These are phyloP conservation scores for Arabis hirsuta DNA, from an alignment of 345 rosid species.

Conservation along the genomic window DNA sequence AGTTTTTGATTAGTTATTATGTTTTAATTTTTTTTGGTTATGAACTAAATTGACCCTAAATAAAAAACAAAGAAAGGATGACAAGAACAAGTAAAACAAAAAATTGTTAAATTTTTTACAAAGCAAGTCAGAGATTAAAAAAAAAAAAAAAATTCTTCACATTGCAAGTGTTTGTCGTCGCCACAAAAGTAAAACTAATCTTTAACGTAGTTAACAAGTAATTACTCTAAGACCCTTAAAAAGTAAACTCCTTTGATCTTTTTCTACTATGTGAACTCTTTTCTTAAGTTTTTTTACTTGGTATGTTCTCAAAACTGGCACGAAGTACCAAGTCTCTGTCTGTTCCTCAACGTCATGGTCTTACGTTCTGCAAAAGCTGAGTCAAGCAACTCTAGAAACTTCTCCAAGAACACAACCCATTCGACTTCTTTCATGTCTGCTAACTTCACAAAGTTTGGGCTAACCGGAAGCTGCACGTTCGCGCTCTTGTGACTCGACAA, in stretches of 20 bases:
- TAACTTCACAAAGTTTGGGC: constrained; percentile 56
- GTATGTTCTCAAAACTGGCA: constrained; percentile 60
- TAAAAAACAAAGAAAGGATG: neutral
- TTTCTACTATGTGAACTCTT: constrained; percentile 15
- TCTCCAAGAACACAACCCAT: constrained; percentile 58
- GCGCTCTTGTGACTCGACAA: constrained; percentile 49
- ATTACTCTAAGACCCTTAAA: constrained; percentile 1
- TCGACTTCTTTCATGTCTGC: constrained; percentile 55
- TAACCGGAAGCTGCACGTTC: constrained; percentile 51
- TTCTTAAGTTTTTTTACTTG: neutral
- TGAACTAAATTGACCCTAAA: too few relatives aligned
- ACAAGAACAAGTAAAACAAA: neutral
- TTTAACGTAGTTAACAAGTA: constrained; percentile 28
- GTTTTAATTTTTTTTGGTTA: too few relatives aligned
- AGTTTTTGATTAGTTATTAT: too few relatives aligned
- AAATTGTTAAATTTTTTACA: neutral
- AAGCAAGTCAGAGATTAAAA: neutral
- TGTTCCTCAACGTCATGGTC: constrained; percentile 48
- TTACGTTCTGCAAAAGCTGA: constrained; percentile 54
- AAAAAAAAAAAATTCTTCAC: neutral
- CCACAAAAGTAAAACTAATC: constrained; percentile 29
- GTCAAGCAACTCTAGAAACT: constrained; percentile 56
- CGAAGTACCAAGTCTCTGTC: constrained; percentile 68
- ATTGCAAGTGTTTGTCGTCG: neutral
- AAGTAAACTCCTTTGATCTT: neutral